Evolutionary conservation across 1,139 yeast genomes (phyloP).

Genomic region (Zygoascus sp.): DNA sequence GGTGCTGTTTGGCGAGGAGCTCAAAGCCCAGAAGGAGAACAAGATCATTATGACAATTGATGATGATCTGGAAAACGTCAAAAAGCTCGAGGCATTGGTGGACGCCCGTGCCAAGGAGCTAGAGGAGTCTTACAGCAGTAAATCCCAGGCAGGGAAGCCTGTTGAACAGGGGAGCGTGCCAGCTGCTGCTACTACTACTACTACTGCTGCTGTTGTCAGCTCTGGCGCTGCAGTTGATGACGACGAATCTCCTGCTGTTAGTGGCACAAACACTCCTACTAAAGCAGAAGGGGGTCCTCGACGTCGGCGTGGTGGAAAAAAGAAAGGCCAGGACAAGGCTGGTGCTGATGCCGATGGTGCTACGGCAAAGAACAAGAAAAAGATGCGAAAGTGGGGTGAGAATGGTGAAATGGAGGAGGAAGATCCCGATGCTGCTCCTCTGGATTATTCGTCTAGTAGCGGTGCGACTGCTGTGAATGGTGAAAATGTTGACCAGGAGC

Average conservation of each 20-base stretch:
- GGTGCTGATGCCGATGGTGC: slow-evolving; percentile 2
- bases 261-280: slow-evolving; percentile 7
- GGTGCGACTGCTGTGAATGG: slow-evolving; percentile 25
- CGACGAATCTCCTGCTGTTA: slow-evolving; percentile 1
- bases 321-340: slow-evolving; percentile 3
- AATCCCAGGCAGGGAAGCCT: background rate
- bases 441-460: slow-evolving; percentile 46
- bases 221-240: background rate
- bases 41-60: slow-evolving; percentile 16
- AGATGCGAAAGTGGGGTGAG: slow-evolving; percentile 44
- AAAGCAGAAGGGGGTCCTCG: slow-evolving; percentile 7
- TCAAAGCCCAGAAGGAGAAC: slow-evolving; percentile 19
- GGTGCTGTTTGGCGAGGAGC: slow-evolving; percentile 29
- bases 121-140: slow-evolving; percentile 13
- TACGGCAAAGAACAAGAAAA: slow-evolving; percentile 31
- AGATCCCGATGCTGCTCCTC: slow-evolving; percentile 34
- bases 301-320: slow-evolving; percentile 11
- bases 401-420: slow-evolving; percentile 47
- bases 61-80: slow-evolving; percentile 24
- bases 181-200: too few relatives aligned
- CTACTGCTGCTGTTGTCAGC: background rate
- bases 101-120: slow-evolving; percentile 32
- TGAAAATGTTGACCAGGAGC: slow-evolving; percentile 28
- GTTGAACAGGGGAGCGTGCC: background rate
- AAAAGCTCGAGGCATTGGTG: slow-evolving; percentile 33